phyloP scores from a whole-genome alignment of 352 stramenopile species.

The Aphanomyces invadans region DNA sequence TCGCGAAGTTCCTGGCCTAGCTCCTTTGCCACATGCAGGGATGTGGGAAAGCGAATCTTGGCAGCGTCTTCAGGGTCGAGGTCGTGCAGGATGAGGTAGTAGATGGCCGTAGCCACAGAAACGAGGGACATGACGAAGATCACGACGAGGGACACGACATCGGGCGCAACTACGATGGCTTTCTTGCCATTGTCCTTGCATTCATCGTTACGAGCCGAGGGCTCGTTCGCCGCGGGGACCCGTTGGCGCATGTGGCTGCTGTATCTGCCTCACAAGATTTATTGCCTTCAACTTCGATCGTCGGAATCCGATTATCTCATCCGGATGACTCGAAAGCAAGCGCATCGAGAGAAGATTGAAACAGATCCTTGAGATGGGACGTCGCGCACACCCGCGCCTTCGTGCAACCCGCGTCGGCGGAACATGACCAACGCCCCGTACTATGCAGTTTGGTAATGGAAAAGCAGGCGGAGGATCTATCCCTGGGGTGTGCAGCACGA shows the following conservation, averaged over 20 bases:
- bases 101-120: constrained; percentile 33
- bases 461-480: too few species aligned
- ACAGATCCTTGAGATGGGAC: background rate
- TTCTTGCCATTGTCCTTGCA: background rate
- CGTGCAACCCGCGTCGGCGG: background rate
- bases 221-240: background rate
- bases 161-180: background rate
- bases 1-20: constrained; percentile 54
- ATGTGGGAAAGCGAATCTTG: constrained; percentile 48
- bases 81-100: constrained; percentile 46
- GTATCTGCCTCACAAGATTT: background rate
- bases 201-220: background rate
- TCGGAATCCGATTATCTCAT: background rate
- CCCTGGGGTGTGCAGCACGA: too few species aligned
- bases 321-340: background rate
- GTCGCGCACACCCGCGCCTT: background rate
- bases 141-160: constrained; percentile 28
- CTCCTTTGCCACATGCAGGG: constrained; percentile 48
- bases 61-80: constrained; percentile 49
- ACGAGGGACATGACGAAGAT: constrained; percentile 36
- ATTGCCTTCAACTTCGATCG: too few species aligned
- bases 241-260: background rate
- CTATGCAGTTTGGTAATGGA: background rate
- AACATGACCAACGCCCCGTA: background rate
- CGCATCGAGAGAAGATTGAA: background rate